These are phyloP conservation scores for Boletellus emodensis DNA, from an alignment of 768 basidiomycete genomes.

Conservation along the genomic window DNA sequence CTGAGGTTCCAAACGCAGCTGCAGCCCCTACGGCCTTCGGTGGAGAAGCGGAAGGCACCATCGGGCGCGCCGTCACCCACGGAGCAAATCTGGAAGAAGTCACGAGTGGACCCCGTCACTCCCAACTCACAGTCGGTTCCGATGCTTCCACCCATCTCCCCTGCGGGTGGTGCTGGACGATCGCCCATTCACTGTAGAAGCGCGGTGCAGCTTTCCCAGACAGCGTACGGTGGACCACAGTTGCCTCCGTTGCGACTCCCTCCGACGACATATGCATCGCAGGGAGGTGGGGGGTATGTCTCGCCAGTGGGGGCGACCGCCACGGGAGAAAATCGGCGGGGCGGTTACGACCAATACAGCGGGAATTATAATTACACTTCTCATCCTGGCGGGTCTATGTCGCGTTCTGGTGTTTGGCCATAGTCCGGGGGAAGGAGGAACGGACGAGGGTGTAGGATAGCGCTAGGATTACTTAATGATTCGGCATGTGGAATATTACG, in stretches of 20 bases:
- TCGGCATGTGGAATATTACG: background rate
- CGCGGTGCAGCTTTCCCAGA: conserved; percentile 12
- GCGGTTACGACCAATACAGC: conserved; percentile 23
- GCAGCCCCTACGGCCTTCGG: conserved; percentile 26
- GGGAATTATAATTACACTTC: conserved; percentile 21
- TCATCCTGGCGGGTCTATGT: conserved; percentile 18
- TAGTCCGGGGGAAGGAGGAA: conserved; percentile 11
- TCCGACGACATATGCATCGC: conserved; percentile 17
- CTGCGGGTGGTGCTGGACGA: conserved; percentile 12
- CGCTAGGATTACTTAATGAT: conserved; percentile 2
- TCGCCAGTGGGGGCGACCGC: conserved; percentile 16
- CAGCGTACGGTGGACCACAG: conserved; percentile 20
- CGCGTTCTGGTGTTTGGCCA: conserved; percentile 28
- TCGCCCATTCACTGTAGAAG: conserved; percentile 12
- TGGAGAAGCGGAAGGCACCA: conserved; percentile 58
- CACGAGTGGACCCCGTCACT: conserved; percentile 32
- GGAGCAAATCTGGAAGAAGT: conserved; percentile 75
- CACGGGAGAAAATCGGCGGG: conserved; percentile 19
- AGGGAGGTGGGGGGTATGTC: conserved; percentile 16
- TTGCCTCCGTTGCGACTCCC: conserved; percentile 29
- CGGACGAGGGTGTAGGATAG: conserved; percentile 15
- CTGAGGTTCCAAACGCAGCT: conserved; percentile 25
- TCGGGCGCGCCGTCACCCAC: conserved; percentile 50
- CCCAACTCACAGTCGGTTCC: conserved; percentile 11
- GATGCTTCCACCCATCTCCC: conserved; percentile 26